phyloP scores from a whole-genome alignment of 805 yeast species.

The Brettanomyces custersianus region DNA sequence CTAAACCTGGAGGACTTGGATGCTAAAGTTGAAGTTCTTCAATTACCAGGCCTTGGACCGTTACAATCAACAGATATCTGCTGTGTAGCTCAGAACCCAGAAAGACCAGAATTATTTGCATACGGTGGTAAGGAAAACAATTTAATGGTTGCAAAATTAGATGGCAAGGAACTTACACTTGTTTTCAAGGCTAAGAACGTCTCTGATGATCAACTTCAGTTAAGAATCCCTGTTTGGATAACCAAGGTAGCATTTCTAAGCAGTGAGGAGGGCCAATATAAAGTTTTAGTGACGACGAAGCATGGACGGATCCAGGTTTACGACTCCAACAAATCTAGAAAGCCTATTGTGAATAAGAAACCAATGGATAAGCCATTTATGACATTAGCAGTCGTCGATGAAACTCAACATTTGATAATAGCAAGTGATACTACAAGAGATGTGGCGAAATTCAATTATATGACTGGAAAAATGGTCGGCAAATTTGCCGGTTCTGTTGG shows the following conservation, averaged over 20 bases:
- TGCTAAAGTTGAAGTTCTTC: slow-evolving; percentile 4
- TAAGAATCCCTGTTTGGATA: slow-evolving; percentile 79
- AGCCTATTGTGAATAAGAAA: slow-evolving; percentile 53
- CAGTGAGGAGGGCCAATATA: slow-evolving; percentile 27
- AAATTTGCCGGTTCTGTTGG: slow-evolving; percentile 75
- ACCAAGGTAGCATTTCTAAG: slow-evolving; percentile 42
- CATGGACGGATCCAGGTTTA: slow-evolving; percentile 73
- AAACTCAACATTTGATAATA: slow-evolving; percentile 38
- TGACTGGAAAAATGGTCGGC: slow-evolving; percentile 48
- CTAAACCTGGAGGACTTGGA: slow-evolving; percentile 14
- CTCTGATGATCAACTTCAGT: slow-evolving; percentile 65
- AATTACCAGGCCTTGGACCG: slow-evolving; percentile 3
- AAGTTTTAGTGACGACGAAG: slow-evolving; percentile 58
- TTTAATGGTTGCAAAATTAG: slow-evolving; percentile 37
- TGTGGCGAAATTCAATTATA: slow-evolving; percentile 46
- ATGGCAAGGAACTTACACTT: slow-evolving; percentile 15
- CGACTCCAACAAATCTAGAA: slow-evolving; percentile 56
- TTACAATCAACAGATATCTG: slow-evolving; percentile 25
- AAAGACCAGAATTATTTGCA: slow-evolving; percentile 48
- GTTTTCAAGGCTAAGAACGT: slow-evolving; percentile 76
- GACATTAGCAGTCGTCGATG: slow-evolving; percentile 27
- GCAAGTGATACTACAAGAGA: slow-evolving; percentile 64
- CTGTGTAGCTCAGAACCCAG: slow-evolving; percentile 40
- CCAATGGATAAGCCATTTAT: slow-evolving; percentile 47
- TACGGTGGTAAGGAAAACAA: slow-evolving; percentile 84